Conservation (phyloP, 176 grass and related monocot species). For the Eremochloa ophiuroides region DNA sequence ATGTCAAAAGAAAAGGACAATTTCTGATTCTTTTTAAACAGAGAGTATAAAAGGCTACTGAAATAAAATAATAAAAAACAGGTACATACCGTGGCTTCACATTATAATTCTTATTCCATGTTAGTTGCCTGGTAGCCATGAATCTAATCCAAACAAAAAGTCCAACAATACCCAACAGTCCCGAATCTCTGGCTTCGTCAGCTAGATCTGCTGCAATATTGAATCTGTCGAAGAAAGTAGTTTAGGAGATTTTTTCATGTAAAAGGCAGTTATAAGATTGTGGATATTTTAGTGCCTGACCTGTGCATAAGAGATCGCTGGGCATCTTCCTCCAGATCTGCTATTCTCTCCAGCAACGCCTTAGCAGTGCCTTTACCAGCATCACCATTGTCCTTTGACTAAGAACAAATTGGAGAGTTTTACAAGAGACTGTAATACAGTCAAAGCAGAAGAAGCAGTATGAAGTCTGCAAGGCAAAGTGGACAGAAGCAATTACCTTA, state of each 20-base stretch:
- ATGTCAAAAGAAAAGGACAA: not conserved
- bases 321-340: conserved; percentile 82
- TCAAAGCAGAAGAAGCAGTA: conserved; percentile 7
- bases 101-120: conserved; percentile 99
- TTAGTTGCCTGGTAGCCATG: conserved; percentile 86
- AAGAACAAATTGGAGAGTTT: conserved; percentile 30
- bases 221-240: conserved; percentile 50
- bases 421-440: conserved; percentile 17
- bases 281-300: conserved; percentile 34
- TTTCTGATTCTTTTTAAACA: not conserved
- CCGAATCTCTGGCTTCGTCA: conserved; percentile 68
- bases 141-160: conserved; percentile 97
- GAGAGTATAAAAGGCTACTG: not conserved
- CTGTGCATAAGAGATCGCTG: conserved; percentile 99
- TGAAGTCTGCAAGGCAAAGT: not conserved
- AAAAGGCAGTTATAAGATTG: conserved; percentile 11
- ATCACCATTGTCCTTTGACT: conserved; percentile 60
- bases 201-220: conserved; percentile 91
- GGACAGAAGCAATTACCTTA: conserved; percentile 42
- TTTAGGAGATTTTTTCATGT: conserved; percentile 10
- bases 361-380: conserved; percentile 81
- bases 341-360: conserved; percentile 75
- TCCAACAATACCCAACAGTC: conserved; percentile 72
- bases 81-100: conserved; percentile 90
- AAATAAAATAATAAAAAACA: conserved; percentile 23